Percentiles rank a stretch among this genome's conserved stretches.
These are phyloP conservation scores for Peronospora belbahrii DNA, from an alignment of 352 stramenopile genomes.

Conservation along the genomic window DNA sequence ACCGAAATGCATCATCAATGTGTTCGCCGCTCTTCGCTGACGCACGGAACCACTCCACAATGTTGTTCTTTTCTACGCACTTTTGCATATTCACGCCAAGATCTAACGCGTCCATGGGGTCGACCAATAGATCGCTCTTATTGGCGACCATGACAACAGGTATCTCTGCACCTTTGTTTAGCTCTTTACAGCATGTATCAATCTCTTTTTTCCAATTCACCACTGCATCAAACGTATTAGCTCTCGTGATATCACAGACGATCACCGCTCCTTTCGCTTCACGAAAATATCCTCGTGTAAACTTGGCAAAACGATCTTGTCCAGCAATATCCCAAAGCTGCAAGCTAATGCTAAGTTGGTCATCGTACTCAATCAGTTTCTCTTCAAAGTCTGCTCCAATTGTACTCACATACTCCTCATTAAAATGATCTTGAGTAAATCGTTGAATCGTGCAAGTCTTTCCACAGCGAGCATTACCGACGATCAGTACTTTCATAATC, in stretches of 20 bases:
- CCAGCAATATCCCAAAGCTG: conserved; percentile 87
- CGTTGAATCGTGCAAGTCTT: conserved; percentile 83
- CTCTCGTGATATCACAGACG: conserved; percentile 82
- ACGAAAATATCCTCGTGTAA: conserved; percentile 81
- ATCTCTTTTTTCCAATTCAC: conserved; percentile 78
- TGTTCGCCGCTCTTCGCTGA: conserved; percentile 68
- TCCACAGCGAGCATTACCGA: conserved; percentile 83
- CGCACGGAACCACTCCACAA: conserved; percentile 70
- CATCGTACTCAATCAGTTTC: conserved; percentile 64
- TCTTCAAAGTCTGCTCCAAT: conserved; percentile 85
- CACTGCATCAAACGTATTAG: conserved; percentile 81
- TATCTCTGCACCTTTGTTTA: conserved; percentile 37
- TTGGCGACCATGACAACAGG: conserved; percentile 82
- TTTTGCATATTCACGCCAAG: conserved; percentile 83
- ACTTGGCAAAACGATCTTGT: conserved; percentile 84
- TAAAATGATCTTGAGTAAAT: conserved; percentile 64
- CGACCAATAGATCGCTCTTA: conserved; percentile 74
- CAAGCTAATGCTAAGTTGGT: conserved; percentile 48
- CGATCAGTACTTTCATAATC: conserved; percentile 82
- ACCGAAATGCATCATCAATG: conserved; percentile 52
- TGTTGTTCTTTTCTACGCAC: conserved; percentile 60
- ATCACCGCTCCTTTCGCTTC: conserved; percentile 76
- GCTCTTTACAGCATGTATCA: conserved; percentile 48
- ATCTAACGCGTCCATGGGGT: conserved; percentile 59
- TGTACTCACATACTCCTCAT: conserved; percentile 78